phyloP scores from a whole-genome alignment of 345 rosid species.

The Lepidium didymum region DNA sequence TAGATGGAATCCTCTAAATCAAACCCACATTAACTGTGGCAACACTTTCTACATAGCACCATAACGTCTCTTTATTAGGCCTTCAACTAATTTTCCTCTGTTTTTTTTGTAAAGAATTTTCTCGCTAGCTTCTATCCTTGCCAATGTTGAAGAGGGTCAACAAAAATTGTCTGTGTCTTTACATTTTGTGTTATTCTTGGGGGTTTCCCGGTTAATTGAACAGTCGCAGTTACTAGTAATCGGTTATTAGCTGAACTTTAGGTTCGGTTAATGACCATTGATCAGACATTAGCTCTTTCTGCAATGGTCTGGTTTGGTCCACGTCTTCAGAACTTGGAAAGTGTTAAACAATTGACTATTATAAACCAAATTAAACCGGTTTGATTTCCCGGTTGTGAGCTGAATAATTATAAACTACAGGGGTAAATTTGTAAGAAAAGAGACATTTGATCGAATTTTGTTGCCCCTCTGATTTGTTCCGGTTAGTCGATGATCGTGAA shows the following conservation, averaged over 20 bases:
- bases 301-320: neutral
- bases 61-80: neutral
- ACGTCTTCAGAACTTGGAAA: neutral
- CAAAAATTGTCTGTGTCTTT: neutral
- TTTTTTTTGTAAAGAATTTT: neutral
- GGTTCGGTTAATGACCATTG: neutral
- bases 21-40: constrained; percentile 53
- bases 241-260: neutral
- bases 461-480: neutral
- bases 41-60: constrained; percentile 61
- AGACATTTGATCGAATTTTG: neutral
- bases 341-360: neutral
- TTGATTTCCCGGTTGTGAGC: constrained; percentile 6
- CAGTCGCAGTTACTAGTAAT: neutral
- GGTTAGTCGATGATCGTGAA: neutral
- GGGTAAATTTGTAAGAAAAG: constrained; percentile 13
- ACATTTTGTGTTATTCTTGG: neutral
- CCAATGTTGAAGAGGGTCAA: neutral
- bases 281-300: neutral
- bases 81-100: neutral
- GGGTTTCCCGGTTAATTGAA: neutral
- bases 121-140: neutral
- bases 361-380: neutral
- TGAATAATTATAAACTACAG: neutral
- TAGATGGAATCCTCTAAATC: constrained; percentile 86